Evolutionary conservation across 495 filamentous ascomycete genomes (phyloP).

Genomic region (Aspergillus sparsus): DNA sequence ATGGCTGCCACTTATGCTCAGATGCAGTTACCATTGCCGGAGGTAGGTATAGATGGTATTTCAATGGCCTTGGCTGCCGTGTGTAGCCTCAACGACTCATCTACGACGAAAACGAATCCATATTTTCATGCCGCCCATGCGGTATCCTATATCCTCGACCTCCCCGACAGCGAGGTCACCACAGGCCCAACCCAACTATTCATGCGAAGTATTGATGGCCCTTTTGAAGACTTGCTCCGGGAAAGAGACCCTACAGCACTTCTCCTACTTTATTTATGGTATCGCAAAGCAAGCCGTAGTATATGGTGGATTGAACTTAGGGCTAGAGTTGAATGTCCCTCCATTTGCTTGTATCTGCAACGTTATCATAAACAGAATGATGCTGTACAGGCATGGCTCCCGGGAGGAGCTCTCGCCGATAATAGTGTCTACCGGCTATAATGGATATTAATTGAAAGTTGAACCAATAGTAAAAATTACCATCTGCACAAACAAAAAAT

Average conservation of each 20-base stretch:
- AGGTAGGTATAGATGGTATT: conserved; percentile 37
- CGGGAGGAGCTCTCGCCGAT: conserved; percentile 8
- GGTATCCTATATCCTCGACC: conserved; percentile 32
- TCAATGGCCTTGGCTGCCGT: conserved; percentile 30
- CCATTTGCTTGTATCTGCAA: conserved; percentile 45
- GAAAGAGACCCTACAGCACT: conserved; percentile 44
- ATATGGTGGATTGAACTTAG: conserved; percentile 48
- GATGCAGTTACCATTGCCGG: conserved; percentile 33
- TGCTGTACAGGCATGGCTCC: conserved; percentile 32
- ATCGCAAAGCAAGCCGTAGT: conserved; percentile 37
- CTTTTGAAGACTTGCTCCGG: conserved; percentile 36
- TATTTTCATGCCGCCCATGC: conserved; percentile 43
- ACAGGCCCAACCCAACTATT: conserved; percentile 32
- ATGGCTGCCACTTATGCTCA: conserved; percentile 36
- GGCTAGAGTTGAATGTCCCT: conserved; percentile 44
- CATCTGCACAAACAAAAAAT: too few species aligned
- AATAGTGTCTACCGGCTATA: too few species aligned
- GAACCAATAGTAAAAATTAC: too few species aligned
- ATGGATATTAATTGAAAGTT: too few species aligned
- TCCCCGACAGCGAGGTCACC: conserved; percentile 30
- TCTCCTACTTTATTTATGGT: conserved; percentile 51
- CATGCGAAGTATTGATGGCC: conserved; percentile 25
- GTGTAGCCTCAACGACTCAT: conserved; percentile 36
- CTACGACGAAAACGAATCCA: conserved; percentile 38
- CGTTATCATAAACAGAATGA: conserved; percentile 26